These are phyloP conservation scores for Irpex lacteus DNA, from an alignment of 1,284 basidiomycete genomes.

Conservation along the genomic window DNA sequence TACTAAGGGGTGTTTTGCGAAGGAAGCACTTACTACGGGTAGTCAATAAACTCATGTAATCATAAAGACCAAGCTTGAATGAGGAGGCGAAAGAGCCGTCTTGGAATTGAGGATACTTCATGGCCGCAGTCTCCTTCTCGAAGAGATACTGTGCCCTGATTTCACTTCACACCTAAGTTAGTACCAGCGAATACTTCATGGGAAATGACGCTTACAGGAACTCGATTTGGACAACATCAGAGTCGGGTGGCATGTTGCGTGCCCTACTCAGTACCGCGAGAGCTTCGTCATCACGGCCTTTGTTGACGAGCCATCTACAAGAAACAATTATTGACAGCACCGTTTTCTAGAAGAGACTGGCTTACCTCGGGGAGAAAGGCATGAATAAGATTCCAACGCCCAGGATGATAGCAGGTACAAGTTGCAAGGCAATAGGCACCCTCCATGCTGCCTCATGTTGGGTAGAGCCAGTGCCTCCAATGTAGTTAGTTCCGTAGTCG, in stretches of 20 bases:
- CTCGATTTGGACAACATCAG: slow-evolving; percentile 73
- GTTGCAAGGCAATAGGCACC: slow-evolving; percentile 72
- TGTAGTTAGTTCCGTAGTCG: slow-evolving; percentile 74
- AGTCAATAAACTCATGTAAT: slow-evolving; percentile 54
- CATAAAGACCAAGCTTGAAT: slow-evolving; percentile 59
- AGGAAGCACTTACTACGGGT: slow-evolving; percentile 41
- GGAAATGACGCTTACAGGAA: slow-evolving; percentile 50
- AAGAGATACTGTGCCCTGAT: slow-evolving; percentile 78
- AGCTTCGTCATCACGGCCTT: slow-evolving; percentile 74
- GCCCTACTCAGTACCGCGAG: slow-evolving; percentile 61
- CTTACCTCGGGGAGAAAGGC: slow-evolving; percentile 66
- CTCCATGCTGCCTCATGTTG: slow-evolving; percentile 75
- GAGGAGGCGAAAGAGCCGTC: slow-evolving; percentile 55
- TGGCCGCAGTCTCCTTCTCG: slow-evolving; percentile 58
- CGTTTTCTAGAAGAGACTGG: background rate
- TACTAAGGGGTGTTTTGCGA: background rate
- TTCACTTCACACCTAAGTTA: slow-evolving; percentile 41
- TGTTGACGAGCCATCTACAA: slow-evolving; percentile 67
- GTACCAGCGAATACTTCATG: background rate
- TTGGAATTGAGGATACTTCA: slow-evolving; percentile 62
- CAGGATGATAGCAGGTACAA: slow-evolving; percentile 70
- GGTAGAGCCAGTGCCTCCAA: slow-evolving; percentile 53
- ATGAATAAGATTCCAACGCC: slow-evolving; percentile 65
- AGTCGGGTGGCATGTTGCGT: slow-evolving; percentile 52
- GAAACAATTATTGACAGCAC: slow-evolving; percentile 6